Base-by-base conservation (phyloP, 306 rosid genomes). In the Echinosophora koreensis region DNA sequence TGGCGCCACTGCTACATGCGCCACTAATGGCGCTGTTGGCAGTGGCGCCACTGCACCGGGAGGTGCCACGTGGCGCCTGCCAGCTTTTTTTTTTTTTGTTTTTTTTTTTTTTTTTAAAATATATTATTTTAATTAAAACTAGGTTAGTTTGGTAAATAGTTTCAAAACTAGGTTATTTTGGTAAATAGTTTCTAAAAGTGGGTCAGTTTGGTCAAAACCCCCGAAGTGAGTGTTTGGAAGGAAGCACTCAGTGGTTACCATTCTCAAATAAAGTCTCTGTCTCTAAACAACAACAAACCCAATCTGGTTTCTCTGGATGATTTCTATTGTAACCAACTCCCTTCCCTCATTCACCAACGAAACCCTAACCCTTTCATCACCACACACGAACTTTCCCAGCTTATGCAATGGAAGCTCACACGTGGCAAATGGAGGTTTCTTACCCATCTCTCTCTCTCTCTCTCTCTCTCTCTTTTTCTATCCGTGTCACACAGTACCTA, bases 331-430 rank as follows among this genome's bases (percentile, higher is more conserved):
- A 82, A 80, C 77, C 76, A 87, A 6, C 97, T 95, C 8, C 93
- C 96, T 65, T 74, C 72, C 8, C 88, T 92, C 41, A 73, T 94
- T 74, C 93, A 18, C 81, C 77, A 78, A 2, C 92, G 98, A 61
- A 94, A 88, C 95, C 98, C 97, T 95, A 90, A 78, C 77, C 90
- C 97, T 41, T 77, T 84, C 81, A 62, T 92, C 84, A 87, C 97
- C 66, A 77, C 86, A 32, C 14, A 85, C 7, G 97, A 92, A 63
- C 98, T 95, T 84, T 85, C 92, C 72, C 79, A 66, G 27, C 91
- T 95, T 82, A 92, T 95, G 97, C 93, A 85, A 46, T 94, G 97
- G 97, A 94, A 92, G 88, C 97, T 94, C 87, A 79, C 93, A 2
- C 97, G 97, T 9, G 97, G 98, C 0, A 92, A 95, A 81, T 92